These are phyloP conservation scores for Verruconis gallopava DNA, from an alignment of 2,329 filamentous ascomycete species.

Conservation along the genomic window DNA sequence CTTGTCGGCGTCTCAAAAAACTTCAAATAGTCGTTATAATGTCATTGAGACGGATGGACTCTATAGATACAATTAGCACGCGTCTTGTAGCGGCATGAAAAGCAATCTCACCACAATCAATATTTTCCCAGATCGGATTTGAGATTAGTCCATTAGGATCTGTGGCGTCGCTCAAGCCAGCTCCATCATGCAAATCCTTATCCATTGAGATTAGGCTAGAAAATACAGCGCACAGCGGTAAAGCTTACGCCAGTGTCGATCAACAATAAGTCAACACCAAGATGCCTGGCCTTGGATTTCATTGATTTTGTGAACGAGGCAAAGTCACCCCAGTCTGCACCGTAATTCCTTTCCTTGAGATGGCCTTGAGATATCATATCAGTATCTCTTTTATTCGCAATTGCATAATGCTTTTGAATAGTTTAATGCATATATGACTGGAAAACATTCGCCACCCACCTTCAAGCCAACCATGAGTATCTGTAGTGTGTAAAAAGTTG, in stretches of 20 bases:
- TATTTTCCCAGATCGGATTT: conserved; percentile 38
- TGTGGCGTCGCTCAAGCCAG: conserved; percentile 49
- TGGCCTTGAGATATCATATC: too few species aligned
- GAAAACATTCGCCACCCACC: too few species aligned
- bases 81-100: too few species aligned
- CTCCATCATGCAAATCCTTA: conserved; percentile 54
- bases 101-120: too few species aligned
- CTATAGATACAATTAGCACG: too few species aligned
- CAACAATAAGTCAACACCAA: conserved; percentile 47
- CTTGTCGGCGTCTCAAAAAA: too few species aligned
- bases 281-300: conserved; percentile 42
- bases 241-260: conserved; percentile 42
- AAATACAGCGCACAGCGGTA: conserved; percentile 37
- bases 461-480: conserved; percentile 49
- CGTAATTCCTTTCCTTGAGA: conserved; percentile 49
- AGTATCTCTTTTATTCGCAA: too few species aligned
- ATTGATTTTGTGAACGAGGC: conserved; percentile 47
- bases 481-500: conserved; percentile 54
- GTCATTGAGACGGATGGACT: too few species aligned
- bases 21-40: too few species aligned
- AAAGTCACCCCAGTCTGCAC: conserved; percentile 55
- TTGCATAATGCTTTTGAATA: too few species aligned
- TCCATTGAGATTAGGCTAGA: neutral
- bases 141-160: conserved; percentile 42
- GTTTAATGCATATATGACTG: too few species aligned